phyloP scores from a whole-genome alignment of 2,329 filamentous ascomycete species.

The Periconia macrospinosa region DNA sequence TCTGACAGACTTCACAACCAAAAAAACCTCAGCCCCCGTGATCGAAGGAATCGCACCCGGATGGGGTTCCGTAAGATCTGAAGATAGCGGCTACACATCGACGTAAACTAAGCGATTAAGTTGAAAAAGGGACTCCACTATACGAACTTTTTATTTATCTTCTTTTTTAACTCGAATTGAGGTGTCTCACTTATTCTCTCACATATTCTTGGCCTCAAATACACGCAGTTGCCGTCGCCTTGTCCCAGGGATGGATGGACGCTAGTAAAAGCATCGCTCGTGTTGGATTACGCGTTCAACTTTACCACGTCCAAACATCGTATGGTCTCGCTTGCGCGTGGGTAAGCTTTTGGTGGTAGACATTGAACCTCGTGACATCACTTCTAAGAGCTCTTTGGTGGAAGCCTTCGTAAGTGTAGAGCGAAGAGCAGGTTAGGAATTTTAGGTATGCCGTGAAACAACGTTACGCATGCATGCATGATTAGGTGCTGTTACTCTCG shows the following conservation, averaged over 20 bases:
- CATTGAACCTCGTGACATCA: neutral
- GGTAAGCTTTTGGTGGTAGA: neutral
- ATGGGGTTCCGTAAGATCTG: neutral
- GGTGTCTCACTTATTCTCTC: neutral
- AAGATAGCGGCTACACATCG: neutral
- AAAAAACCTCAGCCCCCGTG: neutral
- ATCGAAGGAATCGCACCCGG: neutral
- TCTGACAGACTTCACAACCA: neutral
- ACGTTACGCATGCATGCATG: neutral
- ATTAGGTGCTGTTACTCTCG: neutral
- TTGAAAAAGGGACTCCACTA: too few relatives aligned
- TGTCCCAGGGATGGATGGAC: neutral
- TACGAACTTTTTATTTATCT: too few relatives aligned
- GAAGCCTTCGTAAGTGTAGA: neutral
- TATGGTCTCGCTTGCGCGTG: neutral
- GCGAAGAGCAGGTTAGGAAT: too few relatives aligned
- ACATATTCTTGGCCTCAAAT: neutral
- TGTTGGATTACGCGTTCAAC: neutral
- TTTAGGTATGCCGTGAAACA: neutral
- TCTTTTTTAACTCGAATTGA: too few relatives aligned
- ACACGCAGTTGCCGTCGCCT: neutral
- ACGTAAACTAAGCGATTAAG: neutral
- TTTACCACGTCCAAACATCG: neutral
- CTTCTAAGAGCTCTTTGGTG: neutral
- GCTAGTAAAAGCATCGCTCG: neutral